Conservation (phyloP, 148 eudicot species). For the Persicaria maculosa region DNA sequence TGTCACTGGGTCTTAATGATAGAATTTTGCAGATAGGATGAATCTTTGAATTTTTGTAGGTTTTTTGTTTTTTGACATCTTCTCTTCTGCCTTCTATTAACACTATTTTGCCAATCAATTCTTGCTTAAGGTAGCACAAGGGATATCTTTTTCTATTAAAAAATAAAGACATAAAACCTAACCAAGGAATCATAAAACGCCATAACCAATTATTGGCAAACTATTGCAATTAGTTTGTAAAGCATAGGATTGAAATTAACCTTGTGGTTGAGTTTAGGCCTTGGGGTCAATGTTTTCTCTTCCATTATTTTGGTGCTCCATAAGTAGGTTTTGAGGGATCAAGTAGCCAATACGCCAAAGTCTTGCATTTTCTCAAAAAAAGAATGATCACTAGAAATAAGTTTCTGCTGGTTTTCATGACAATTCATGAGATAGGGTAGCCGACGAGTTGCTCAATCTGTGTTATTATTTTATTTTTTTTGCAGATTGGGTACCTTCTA, state of each 20-base stretch:
- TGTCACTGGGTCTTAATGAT: neutral
- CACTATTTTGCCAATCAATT: neutral
- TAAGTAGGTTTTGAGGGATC: constrained; percentile 3
- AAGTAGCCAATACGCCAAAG: neutral
- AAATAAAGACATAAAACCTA: neutral
- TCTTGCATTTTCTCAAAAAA: neutral
- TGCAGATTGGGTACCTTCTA: constrained; percentile 7
- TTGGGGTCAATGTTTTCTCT: neutral
- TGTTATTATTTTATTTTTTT: neutral
- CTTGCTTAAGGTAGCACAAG: neutral
- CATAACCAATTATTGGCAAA: neutral
- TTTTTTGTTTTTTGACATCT: neutral
- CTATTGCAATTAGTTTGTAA: neutral
- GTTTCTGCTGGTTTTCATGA: neutral
- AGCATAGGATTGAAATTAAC: constrained; percentile 4
- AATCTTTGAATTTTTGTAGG: neutral
- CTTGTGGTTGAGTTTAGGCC: neutral
- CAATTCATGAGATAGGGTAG: neutral
- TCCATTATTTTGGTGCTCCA: constrained; percentile 2
- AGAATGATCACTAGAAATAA: neutral
- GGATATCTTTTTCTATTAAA: neutral
- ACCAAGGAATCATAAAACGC: neutral
- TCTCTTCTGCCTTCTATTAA: neutral
- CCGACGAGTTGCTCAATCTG: neutral
- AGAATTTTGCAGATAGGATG: neutral